Evolutionary conservation across 257 asterid genomes (phyloP), one percentile per base, ranked within the genome.

Genomic region (Solanum stenotomum): DNA sequence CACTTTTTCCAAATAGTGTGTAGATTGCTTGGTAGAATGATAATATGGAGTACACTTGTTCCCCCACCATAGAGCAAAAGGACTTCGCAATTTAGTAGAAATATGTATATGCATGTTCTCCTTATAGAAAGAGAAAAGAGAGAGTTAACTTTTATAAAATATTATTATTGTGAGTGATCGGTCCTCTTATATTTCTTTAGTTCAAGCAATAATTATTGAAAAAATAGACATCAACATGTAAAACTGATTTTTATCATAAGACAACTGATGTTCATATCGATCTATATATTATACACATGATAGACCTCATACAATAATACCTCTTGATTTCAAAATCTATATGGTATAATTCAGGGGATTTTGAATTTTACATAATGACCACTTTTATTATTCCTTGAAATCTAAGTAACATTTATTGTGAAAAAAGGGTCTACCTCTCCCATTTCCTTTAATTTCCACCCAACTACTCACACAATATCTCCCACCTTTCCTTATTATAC

Each of bases 381-480:
- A 37, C 68, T 29, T 91, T 89, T 92, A 71, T 83, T 56, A 91
- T 95, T 93, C 89, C 98, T 96, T 95, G 96, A 94, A 87, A 90
- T 93, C 90, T 92, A 95, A 95, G 98, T 90, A 95, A 95, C 98
- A 92, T 93, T 94, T 92, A 93, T 93, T 92, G 93, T 1, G 93
- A 87, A 89, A 89, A 31, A 84, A 56, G 86, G 92, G 91, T 38
- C 83, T 83, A 31, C 34, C 71, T 35, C 82, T 7, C 70, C 46
- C 44, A 29, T 67, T 85, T 38, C 91, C 89, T 91, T 90, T 89
- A 89, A 92, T 91, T 88, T 27, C 85, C 85, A 81, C 85, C 42
- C 85, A 81, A 81, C 85, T 8, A 37, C 40, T 46, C 42, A 46
- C 68, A 81, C 18, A 75, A 46, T 16, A 38, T 46, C 40, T 81